Evolutionary conservation across 805 yeast genomes (phyloP).

Genomic region (Cyberlindnera americana): DNA sequence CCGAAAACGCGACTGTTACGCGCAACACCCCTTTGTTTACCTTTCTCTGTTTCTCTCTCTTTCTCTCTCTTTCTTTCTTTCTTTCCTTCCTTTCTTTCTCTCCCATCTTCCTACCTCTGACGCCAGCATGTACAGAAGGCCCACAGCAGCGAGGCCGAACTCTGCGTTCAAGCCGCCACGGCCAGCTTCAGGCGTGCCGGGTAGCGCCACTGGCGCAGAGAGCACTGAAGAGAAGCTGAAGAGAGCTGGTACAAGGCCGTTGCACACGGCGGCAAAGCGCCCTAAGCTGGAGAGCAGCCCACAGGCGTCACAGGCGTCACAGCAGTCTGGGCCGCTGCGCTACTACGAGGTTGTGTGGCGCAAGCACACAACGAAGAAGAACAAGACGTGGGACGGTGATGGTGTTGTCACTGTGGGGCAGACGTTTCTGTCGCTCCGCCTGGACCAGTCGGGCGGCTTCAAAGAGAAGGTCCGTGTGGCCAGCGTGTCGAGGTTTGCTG

Average conservation of each 20-base stretch:
- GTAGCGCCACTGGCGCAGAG: not conserved
- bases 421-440: slow-evolving; percentile 29
- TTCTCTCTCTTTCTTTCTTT: not conserved
- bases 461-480: slow-evolving; percentile 26
- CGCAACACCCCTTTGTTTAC: slow-evolving; percentile 6
- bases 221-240: too few species aligned
- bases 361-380: slow-evolving; percentile 68
- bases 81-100: too few species aligned
- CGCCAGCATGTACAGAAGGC: slow-evolving; percentile 11
- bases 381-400: slow-evolving; percentile 95
- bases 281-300: not conserved
- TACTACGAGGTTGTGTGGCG: slow-evolving; percentile 38
- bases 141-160: slow-evolving; percentile 3
- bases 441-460: slow-evolving; percentile 30
- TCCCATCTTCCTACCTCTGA: too few species aligned
- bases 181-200: too few species aligned
- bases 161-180: slow-evolving; percentile 20
- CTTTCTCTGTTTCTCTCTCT: not conserved
- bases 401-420: slow-evolving; percentile 48
- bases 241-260: too few species aligned
- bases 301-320: not conserved
- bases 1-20: not conserved
- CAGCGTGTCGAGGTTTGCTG: slow-evolving; percentile 24
- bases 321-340: slow-evolving; percentile 3
- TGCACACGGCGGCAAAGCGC: too few species aligned